Evolutionary conservation across 2,329 filamentous ascomycete genomes (phyloP).

Genomic region (Pseudogymnoascus sp.): DNA sequence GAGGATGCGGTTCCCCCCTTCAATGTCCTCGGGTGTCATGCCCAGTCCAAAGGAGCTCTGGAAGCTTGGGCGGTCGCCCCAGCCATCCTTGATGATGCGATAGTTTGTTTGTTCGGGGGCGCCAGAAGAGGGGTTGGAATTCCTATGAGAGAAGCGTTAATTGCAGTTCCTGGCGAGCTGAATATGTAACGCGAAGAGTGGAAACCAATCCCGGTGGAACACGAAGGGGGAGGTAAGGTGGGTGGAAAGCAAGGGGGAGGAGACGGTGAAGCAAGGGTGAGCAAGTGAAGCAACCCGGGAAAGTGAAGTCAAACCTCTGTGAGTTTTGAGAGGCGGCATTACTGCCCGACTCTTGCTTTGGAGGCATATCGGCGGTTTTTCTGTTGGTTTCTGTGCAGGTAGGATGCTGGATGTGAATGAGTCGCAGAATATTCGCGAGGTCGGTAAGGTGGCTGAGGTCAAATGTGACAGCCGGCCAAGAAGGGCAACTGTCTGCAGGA

Average conservation of each 20-base stretch:
- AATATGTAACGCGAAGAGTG: not conserved
- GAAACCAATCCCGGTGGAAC: not conserved
- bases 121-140: not conserved
- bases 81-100: not conserved
- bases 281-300: not conserved
- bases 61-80: not conserved
- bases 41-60: not conserved
- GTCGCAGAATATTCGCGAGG: not conserved
- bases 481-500: not conserved
- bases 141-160: not conserved
- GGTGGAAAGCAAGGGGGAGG: not conserved
- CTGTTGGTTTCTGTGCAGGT: not conserved
- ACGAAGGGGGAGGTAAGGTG: not conserved
- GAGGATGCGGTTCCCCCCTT: constrained; percentile 1
- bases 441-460: not conserved
- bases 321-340: not conserved
- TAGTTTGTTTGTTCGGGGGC: not conserved
- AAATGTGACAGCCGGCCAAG: not conserved
- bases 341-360: not conserved
- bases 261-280: not conserved
- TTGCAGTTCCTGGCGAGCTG: not conserved
- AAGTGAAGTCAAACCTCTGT: not conserved
- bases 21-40: not conserved
- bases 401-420: not conserved
- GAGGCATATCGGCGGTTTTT: not conserved